Conservation (phyloP, 352 stramenopile genomes). For the Phytophthora citricola region DNA sequence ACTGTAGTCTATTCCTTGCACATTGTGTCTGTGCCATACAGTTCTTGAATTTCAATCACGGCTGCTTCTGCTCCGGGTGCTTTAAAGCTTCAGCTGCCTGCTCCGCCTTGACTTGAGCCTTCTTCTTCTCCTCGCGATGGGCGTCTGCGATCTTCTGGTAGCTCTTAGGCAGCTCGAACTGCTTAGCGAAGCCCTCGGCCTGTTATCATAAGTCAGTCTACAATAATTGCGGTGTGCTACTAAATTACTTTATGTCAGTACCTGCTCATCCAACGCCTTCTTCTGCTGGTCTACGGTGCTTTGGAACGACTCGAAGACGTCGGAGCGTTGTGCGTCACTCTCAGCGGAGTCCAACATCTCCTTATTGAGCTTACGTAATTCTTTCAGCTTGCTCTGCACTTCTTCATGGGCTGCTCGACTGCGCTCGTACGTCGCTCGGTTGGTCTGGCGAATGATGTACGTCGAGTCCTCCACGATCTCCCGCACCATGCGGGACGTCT, state of each 20-base stretch:
- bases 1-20: conserved; percentile 44
- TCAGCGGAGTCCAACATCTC: conserved; percentile 69
- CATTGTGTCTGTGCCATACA: conserved; percentile 33
- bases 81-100: conserved; percentile 14
- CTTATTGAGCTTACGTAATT: conserved; percentile 62
- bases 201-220: conserved; percentile 21
- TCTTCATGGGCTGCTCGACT: conserved; percentile 60
- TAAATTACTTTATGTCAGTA: too few relatives aligned
- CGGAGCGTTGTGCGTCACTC: conserved; percentile 53
- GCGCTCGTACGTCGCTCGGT: conserved; percentile 69
- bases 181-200: conserved; percentile 72
- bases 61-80: conserved; percentile 18
- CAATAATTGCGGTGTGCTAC: background rate
- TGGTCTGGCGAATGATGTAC: conserved; percentile 84
- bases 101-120: conserved; percentile 16
- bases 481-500: conserved; percentile 82
- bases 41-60: conserved; percentile 4
- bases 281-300: conserved; percentile 58
- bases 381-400: conserved; percentile 65
- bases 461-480: conserved; percentile 81
- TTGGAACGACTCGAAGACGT: conserved; percentile 71
- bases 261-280: conserved; percentile 70
- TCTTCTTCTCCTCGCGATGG: conserved; percentile 39
- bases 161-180: conserved; percentile 75
- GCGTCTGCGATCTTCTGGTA: conserved; percentile 76